Base-by-base conservation (phyloP, 371 early-diverging fungal genomes). In the Phascolomyces articulosus region DNA sequence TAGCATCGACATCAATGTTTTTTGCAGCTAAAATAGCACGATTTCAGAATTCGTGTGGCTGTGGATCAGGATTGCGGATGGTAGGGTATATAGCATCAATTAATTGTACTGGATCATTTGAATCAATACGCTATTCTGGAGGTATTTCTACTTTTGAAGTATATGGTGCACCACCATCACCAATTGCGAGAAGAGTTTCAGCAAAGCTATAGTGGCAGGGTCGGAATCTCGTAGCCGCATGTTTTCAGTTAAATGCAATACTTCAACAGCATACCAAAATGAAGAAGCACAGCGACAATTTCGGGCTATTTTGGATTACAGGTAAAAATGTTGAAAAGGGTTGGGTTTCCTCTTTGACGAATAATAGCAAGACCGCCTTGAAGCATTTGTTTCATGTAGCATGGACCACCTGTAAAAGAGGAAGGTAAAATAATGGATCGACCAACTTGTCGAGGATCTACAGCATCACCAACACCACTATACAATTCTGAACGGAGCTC, bases 101-200 rank as follows among this genome's bases (percentile, higher is more conserved):
- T 16, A 48, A 48, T 21, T 11, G 2, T 16, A 48, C 7, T 48
- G 2, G 34, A 2, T 34, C 34, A 34, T 34, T 34, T 34, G 34
- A 6, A 2, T 34, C 34, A 34, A 54, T 54, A 26, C 54, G 23
- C 54, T 3, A 54, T 3, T 54, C 54, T 24, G 3, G 54, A 1
- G 54, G 54, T 13, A 54, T 54, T 29, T 54, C 9, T 13, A 54
- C 20, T 13, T 21, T 2, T 7, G 1, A 8, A 29, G 27, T 26
- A 54, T 54, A 8, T 54, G 54, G 54, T n/a, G 54, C 15, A 21
- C 29, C 23, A 29, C 54, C 54, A 54, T 54, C 54, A 54, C 54
- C 54, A 54, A 54, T 26, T 16, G 54, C 54, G 18, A 54, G 54
- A 3, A 47, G 47, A 47, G 47, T 47, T 13, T 47, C 47, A 13